These are phyloP conservation scores for Macrocystidia cucumis DNA, from an alignment of 1,284 basidiomycete species.

Conservation along the genomic window DNA sequence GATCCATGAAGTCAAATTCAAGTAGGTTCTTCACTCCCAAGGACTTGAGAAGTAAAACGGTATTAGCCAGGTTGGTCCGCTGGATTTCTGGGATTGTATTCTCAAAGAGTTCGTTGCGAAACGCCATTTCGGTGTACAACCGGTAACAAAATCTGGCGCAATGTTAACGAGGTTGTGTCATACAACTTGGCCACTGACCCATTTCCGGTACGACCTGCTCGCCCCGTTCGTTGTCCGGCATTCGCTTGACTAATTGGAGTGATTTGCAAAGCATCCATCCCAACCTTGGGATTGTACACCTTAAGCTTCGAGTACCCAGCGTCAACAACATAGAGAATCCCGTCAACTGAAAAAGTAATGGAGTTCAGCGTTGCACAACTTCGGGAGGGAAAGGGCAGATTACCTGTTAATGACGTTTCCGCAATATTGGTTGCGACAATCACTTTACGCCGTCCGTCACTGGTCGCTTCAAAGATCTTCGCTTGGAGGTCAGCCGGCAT, in stretches of 20 bases:
- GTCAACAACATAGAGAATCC: conserved; percentile 96
- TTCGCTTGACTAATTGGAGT: conserved; percentile 99
- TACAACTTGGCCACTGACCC: conserved; percentile 46
- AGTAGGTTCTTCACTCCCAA: conserved; percentile 95
- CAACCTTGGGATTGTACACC: conserved; percentile 98
- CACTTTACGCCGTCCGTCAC: conserved; percentile 93
- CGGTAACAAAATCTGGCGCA: conserved; percentile 82
- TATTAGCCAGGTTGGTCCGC: conserved; percentile 95
- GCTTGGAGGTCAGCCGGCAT: conserved; percentile 99
- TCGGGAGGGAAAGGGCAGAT: conserved; percentile 9
- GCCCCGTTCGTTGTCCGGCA: conserved; percentile 90
- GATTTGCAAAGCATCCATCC: conserved; percentile 98
- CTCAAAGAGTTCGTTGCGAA: conserved; percentile 82
- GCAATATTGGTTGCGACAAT: conserved; percentile 99
- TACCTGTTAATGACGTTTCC: conserved; percentile 93
- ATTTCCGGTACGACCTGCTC: conserved; percentile 93
- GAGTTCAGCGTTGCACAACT: conserved; percentile 10
- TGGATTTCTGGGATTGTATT: conserved; percentile 99
- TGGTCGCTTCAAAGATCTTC: conserved; percentile 93
- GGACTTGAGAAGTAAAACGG: conserved; percentile 90
- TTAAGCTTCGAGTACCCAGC: conserved; percentile 97
- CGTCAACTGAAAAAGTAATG: conserved; percentile 66
- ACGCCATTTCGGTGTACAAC: conserved; percentile 83
- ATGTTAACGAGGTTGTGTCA: conserved; percentile 7
- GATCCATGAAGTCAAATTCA: conserved; percentile 99